Percentiles rank a stretch among this genome's conserved stretches.
Conservation (phyloP, 139 green algal genomes). For the Chlorella sp. region DNA sequence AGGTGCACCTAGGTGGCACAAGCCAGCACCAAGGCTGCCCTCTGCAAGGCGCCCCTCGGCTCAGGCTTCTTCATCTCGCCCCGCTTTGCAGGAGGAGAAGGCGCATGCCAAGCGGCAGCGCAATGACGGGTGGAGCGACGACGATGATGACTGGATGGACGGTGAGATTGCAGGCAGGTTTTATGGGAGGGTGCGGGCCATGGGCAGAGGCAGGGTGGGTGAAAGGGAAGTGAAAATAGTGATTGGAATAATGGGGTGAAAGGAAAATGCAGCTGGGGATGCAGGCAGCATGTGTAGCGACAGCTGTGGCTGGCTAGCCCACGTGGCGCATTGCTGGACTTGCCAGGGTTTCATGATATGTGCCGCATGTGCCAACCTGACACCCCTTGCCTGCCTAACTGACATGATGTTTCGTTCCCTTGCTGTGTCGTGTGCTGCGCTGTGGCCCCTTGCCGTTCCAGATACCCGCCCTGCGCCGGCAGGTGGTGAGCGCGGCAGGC, state of each 20-base stretch:
- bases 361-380: background rate
- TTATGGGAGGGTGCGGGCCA: too few relatives aligned
- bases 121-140: constrained; percentile 10
- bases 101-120: constrained; percentile 32
- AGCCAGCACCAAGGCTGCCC: background rate
- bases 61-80: background rate
- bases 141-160: constrained; percentile 27
- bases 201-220: too few relatives aligned
- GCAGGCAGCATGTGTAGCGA: too few relatives aligned
- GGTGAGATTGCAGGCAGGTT: background rate
- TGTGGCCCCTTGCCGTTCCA: background rate
- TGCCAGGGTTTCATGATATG: background rate
- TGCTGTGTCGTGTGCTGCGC: background rate
- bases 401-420: too few relatives aligned
- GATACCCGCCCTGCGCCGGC: background rate
- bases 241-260: too few relatives aligned
- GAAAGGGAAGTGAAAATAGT: too few relatives aligned
- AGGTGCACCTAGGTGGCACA: background rate
- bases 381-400: background rate
- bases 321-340: too few relatives aligned
- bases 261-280: too few relatives aligned
- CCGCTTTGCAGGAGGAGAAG: background rate
- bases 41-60: background rate
- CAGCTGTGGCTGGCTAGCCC: too few relatives aligned
- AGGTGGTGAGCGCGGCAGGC: background rate